Evolutionary conservation across 2,329 filamentous ascomycete genomes (phyloP), one percentile per base, ranked within the genome.

Genomic region (Zymoseptoria brevis): DNA sequence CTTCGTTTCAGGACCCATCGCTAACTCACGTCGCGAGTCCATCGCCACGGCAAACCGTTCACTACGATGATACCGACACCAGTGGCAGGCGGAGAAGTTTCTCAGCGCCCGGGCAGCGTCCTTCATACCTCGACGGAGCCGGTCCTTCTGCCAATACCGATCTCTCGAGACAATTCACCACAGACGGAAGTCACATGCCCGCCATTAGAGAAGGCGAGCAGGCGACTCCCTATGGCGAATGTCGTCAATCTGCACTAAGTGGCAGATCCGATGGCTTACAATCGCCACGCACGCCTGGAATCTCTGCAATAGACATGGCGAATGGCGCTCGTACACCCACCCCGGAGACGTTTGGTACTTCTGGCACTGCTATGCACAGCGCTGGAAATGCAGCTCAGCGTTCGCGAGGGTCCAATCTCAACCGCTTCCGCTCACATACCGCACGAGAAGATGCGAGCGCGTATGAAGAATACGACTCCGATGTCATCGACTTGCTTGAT

Each of bases 401-500:
- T 9, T 67, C 62, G 53, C 59, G 69, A 56, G 67, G 69, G 9
- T 55, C 68, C 48, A 53, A 63, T 29, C 50, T 63, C 35, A 55
- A 54, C 50, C 60, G 60, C 11, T 62, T 62, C 53, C 57, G 62
- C 21, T 62, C 60, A 50, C 64, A 63, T 19, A 64, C 59, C 50
- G 60, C 55, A 65, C 58, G 9, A 52, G 53, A 26, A 60, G 60
- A 53, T 53, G 41, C 48, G 11, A 29, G 53, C 21, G 54, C 56
- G 16, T 60, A 62, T 13, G 59, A 65, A 19, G 81, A 87, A 61
- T 87, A 88, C 67, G 81, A 83, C 24, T 74, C 80, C 9, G 80
- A 82, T 63, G 77, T 89, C 64, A 85, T 88, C 6, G 85, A 88
- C 71, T 74, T 88, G 16, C 74, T 89, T 54, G 86, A 89, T 73